Conservation (phyloP, 177 flowering plant genomes). For the Vitis hybrid region DNA sequence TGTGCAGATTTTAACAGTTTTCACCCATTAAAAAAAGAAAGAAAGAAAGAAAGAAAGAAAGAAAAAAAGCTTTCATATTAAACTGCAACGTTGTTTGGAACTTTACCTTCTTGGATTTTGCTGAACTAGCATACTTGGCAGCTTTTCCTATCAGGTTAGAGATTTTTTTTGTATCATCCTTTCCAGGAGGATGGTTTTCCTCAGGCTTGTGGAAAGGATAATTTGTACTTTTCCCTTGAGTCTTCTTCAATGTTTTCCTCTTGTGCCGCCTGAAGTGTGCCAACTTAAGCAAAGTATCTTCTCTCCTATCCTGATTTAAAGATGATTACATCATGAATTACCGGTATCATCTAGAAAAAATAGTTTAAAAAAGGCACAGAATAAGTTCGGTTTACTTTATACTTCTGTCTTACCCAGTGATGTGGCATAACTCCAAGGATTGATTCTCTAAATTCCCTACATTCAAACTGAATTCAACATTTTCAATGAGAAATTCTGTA, state of each 20-base stretch:
- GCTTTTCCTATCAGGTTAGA: conserved; percentile 84
- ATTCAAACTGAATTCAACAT: conserved; percentile 65
- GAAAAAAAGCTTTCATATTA: not conserved
- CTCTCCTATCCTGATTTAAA: conserved; percentile 80
- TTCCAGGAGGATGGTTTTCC: conserved; percentile 90
- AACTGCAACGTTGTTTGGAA: conserved; percentile 2
- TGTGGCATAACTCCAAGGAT: conserved; percentile 97
- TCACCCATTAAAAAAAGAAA: no score
- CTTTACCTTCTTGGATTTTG: conserved; percentile 76
- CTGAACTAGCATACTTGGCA: conserved; percentile 70
- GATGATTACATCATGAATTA: conserved; percentile 10
- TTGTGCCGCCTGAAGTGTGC: conserved; percentile 86
- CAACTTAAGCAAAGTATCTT: conserved; percentile 80
- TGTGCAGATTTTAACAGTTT: no score
- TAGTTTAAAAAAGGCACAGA: not conserved
- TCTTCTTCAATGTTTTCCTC: conserved; percentile 74
- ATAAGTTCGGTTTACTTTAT: not conserved
- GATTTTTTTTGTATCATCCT: conserved; percentile 77
- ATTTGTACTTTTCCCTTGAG: conserved; percentile 57
- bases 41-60: no score
- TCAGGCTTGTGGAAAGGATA: conserved; percentile 78
- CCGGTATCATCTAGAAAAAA: not conserved
- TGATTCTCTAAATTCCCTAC: conserved; percentile 97
- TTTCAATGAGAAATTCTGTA: conserved; percentile 15
- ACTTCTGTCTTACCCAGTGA: conserved; percentile 67